A percentile compares a stretch with the other conserved stretches of the same genome.
phyloP scores from a whole-genome alignment of 2,329 filamentous ascomycete genomes.

The Trichoderma arundinaceum region DNA sequence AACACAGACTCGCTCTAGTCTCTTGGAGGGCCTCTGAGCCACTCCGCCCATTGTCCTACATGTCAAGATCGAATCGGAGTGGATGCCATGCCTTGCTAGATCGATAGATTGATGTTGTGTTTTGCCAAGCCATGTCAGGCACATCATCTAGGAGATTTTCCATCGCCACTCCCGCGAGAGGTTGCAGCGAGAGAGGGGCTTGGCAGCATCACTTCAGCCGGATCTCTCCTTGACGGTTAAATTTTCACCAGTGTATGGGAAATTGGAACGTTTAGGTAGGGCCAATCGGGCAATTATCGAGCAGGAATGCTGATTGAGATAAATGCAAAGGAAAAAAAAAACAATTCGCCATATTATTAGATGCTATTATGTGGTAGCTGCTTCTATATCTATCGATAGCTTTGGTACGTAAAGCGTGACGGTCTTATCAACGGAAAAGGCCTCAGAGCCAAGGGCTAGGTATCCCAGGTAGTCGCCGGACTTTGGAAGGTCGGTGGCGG shows the following conservation, averaged over 20 bases:
- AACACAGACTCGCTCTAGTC: not conserved
- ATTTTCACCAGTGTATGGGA: slow-evolving; percentile 3
- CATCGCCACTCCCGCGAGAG: slow-evolving; percentile 15
- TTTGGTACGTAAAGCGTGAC: slow-evolving; percentile 56
- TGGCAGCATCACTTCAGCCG: slow-evolving; percentile 18
- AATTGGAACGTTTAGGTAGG: slow-evolving; percentile 1
- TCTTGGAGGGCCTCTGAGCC: not conserved
- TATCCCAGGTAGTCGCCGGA: slow-evolving; percentile 56
- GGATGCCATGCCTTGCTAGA: slow-evolving; percentile 19
- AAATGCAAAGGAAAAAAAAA: not conserved
- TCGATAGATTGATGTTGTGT: slow-evolving; percentile 23
- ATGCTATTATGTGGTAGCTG: slow-evolving; percentile 13
- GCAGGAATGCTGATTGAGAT: not conserved
- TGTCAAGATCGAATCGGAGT: slow-evolving; percentile 22
- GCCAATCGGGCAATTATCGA: slow-evolving; percentile 9
- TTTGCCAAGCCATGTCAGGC: not conserved
- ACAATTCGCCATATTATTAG: slow-evolving; percentile 27
- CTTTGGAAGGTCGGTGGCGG: slow-evolving; percentile 36
- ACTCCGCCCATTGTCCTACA: not conserved
- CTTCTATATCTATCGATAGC: slow-evolving; percentile 46
- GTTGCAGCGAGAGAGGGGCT: slow-evolving; percentile 14
- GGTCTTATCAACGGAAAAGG: slow-evolving; percentile 49
- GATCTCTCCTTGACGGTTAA: slow-evolving; percentile 11
- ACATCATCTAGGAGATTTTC: slow-evolving; percentile 15
- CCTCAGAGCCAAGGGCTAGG: slow-evolving; percentile 58